phyloP scores from a whole-genome alignment of 2,329 filamentous ascomycete species.

The Aspergillus versicolor region DNA sequence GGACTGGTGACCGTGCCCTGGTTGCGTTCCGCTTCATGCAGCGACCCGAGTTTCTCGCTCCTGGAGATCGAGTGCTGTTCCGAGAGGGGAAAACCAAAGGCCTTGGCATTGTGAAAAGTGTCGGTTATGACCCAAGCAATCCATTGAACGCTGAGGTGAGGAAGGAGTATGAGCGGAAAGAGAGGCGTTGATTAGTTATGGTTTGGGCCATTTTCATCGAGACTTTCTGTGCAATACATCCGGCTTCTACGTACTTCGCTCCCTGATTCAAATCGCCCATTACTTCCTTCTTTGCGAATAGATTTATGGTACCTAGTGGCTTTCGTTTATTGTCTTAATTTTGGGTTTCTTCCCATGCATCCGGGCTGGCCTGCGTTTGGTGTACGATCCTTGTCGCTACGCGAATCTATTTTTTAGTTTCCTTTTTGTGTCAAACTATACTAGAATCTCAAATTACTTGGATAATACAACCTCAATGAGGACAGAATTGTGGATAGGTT shows the following conservation, averaged over 20 bases:
- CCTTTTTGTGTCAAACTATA: not conserved
- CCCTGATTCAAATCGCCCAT: not conserved
- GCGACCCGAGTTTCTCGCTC: conserved; percentile 84
- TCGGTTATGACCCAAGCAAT: conserved; percentile 77
- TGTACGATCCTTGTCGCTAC: not conserved
- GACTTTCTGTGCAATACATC: not conserved
- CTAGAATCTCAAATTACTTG: not conserved
- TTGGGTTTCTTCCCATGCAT: not conserved
- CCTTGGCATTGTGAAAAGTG: conserved; percentile 85
- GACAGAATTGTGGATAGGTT: too few relatives aligned
- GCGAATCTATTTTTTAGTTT: not conserved
- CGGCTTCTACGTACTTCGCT: not conserved
- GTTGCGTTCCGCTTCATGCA: conserved; percentile 96
- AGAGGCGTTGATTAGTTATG: not conserved
- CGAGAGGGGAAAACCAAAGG: conserved; percentile 94
- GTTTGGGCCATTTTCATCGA: not conserved
- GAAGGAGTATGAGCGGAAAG: conserved; percentile 16
- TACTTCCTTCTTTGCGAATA: not conserved
- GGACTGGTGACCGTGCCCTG: conserved; percentile 88
- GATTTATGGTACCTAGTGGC: not conserved
- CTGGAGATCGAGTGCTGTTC: conserved; percentile 88
- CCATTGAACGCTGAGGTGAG: conserved; percentile 45
- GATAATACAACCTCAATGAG: not conserved
- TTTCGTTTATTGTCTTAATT: not conserved
- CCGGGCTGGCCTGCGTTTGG: not conserved